Evolutionary conservation across 768 basidiomycete genomes (phyloP).

Genomic region (Infundibulicybe gibba): DNA sequence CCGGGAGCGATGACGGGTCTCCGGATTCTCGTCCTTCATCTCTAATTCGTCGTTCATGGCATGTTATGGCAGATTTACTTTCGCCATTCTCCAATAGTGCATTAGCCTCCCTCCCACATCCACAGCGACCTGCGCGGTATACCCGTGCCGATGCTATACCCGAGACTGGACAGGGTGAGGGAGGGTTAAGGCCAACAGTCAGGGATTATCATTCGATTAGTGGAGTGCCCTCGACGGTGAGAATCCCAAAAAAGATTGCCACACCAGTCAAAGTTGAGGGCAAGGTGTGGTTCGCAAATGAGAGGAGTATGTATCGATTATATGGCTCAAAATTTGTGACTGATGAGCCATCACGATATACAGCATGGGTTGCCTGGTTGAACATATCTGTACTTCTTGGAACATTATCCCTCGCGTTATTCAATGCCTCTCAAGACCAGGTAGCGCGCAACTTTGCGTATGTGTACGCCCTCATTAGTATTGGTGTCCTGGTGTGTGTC

Average conservation of each 20-base stretch:
- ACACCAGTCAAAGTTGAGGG: slow-evolving; percentile 85
- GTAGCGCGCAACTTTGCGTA: slow-evolving; percentile 78
- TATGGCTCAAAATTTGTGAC: neutral
- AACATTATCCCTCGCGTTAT: slow-evolving; percentile 81
- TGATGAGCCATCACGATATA: neutral
- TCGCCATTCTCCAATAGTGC: slow-evolving; percentile 72
- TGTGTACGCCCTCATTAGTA: slow-evolving; percentile 75
- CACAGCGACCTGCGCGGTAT: slow-evolving; percentile 46
- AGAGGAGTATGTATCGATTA: slow-evolving; percentile 60
- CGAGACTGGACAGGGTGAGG: slow-evolving; percentile 43
- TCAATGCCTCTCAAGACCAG: slow-evolving; percentile 77
- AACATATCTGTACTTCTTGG: slow-evolving; percentile 82
- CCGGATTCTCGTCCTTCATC: slow-evolving; percentile 18
- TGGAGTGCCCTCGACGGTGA: slow-evolving; percentile 55
- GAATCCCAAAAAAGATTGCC: slow-evolving; percentile 79
- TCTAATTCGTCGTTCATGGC: slow-evolving; percentile 57
- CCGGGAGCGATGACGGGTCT: neutral
- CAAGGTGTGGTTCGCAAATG: slow-evolving; percentile 98
- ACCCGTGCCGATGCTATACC: slow-evolving; percentile 75
- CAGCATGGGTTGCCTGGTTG: slow-evolving; percentile 93
- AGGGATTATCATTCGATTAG: slow-evolving; percentile 78
- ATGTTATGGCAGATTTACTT: slow-evolving; percentile 52
- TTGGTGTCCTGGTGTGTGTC: slow-evolving; percentile 58
- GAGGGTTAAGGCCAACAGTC: slow-evolving; percentile 56
- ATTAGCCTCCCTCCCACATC: slow-evolving; percentile 41